Percentiles rank a stretch among this genome's conserved stretches.
phyloP scores from a whole-genome alignment of 2,329 filamentous ascomycete genomes.

The Ceratocystiopsis sp. region DNA sequence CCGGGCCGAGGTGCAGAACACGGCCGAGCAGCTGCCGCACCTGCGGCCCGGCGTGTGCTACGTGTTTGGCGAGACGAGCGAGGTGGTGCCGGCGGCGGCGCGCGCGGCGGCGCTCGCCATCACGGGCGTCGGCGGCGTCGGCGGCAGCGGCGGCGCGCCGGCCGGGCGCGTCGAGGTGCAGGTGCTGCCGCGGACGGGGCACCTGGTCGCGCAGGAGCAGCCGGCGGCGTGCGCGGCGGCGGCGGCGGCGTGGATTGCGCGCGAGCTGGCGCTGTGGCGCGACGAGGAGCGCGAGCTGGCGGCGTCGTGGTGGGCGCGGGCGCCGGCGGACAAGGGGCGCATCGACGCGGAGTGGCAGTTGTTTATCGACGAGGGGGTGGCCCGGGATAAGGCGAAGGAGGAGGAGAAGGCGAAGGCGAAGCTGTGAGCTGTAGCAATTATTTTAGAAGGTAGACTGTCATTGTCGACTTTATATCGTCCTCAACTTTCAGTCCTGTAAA shows the following conservation, averaged over 20 bases:
- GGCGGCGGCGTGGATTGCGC: constrained; percentile 36
- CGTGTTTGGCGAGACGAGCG: constrained; percentile 45
- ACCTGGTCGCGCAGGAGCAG: constrained; percentile 72
- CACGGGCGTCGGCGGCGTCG: constrained; percentile 49
- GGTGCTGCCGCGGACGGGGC: constrained; percentile 48
- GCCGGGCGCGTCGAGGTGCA: constrained; percentile 51
- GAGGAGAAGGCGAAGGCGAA: constrained; percentile 2
- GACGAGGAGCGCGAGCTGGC: constrained; percentile 38
- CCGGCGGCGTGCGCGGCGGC: constrained; percentile 47
- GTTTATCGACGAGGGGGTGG: too few relatives aligned
- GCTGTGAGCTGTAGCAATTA: too few relatives aligned
- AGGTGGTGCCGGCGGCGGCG: constrained; percentile 32
- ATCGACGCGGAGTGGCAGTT: constrained; percentile 33
- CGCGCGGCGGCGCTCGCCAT: constrained; percentile 40
- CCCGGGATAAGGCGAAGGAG: too few relatives aligned
- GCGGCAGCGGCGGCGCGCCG: constrained; percentile 48
- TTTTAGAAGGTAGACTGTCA: too few relatives aligned
- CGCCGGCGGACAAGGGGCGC: constrained; percentile 35
- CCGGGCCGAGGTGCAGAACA: constrained; percentile 42
- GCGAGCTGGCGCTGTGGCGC: constrained; percentile 40
- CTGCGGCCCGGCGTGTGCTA: constrained; percentile 52
- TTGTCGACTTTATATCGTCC: too few relatives aligned
- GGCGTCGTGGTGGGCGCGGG: constrained; percentile 31
- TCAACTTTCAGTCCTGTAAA: too few relatives aligned
- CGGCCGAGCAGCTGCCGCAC: constrained; percentile 38